phyloP scores from a whole-genome alignment of 305 asterid species.

The Fraxinus sp. region DNA sequence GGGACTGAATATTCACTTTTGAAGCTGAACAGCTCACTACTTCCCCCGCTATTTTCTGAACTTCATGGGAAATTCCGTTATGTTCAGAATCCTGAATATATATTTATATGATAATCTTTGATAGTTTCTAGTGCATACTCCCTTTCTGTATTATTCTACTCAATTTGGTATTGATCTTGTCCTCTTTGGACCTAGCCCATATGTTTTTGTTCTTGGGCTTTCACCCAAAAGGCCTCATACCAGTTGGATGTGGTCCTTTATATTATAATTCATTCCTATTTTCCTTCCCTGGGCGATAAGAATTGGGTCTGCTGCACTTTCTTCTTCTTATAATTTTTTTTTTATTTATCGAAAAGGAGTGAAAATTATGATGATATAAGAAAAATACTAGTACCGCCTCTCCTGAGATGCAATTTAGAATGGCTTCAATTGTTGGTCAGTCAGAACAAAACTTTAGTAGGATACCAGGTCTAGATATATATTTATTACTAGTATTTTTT shows the following conservation, averaged over 20 bases:
- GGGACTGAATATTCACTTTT: neutral
- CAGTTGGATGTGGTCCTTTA: neutral
- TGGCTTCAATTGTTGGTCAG: constrained; percentile 21
- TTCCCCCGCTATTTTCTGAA: neutral
- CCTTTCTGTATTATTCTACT: neutral
- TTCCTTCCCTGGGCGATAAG: neutral
- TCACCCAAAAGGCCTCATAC: neutral
- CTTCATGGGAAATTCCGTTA: neutral
- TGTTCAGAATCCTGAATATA: neutral
- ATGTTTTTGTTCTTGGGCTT: neutral
- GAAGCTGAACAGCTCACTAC: neutral
- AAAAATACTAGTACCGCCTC: neutral
- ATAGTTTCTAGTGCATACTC: neutral
- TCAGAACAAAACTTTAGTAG: constrained; percentile 19
- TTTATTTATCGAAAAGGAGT: neutral
- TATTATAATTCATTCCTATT: neutral
- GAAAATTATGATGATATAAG: neutral
- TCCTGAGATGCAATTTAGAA: neutral
- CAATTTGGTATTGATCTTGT: neutral
- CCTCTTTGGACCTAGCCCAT: neutral
- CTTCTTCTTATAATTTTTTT: neutral
- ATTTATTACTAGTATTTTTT: constrained; percentile 14
- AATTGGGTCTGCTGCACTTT: neutral
- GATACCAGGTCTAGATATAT: neutral
- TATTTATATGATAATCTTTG: neutral